These are phyloP conservation scores for Laetiporus sulphureus DNA, from an alignment of 1,284 basidiomycete genomes.

Conservation along the genomic window DNA sequence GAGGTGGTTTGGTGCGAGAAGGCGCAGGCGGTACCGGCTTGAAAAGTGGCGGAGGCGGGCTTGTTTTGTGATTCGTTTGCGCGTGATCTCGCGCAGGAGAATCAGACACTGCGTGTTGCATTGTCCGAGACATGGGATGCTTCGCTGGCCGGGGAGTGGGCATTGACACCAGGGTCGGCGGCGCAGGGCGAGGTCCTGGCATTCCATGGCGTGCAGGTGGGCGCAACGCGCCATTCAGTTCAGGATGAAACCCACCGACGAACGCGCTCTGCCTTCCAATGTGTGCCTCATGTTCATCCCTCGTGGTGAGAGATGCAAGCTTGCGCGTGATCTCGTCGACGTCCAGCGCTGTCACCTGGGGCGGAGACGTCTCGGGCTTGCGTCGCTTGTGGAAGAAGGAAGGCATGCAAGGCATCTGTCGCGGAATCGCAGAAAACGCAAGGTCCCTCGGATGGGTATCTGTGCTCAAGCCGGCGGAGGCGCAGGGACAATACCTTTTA, in stretches of 20 bases:
- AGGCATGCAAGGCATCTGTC: conserved; percentile 2
- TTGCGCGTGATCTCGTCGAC: too few species aligned
- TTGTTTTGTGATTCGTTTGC: too few species aligned
- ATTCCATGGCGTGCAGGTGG: neutral
- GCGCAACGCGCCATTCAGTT: neutral
- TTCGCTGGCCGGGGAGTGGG: neutral
- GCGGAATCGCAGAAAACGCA: neutral
- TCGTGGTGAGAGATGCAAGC: too few species aligned
- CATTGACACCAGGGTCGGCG: neutral
- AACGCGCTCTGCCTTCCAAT: too few species aligned
- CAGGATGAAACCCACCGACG: conserved; percentile 26
- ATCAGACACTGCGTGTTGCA: conserved; percentile 56
- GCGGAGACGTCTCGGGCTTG: conserved; percentile 8
- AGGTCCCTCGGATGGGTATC: neutral
- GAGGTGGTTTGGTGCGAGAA: conserved; percentile 9
- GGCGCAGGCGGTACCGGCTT: too few species aligned
- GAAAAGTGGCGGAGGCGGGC: too few species aligned
- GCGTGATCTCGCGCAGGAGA: too few species aligned
- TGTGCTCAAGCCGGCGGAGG: too few species aligned
- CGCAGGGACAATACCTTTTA: too few species aligned
- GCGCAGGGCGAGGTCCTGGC: too few species aligned
- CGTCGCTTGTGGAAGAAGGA: conserved; percentile 13
- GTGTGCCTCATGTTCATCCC: too few species aligned
- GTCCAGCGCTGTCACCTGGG: too few species aligned
- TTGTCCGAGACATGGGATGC: conserved; percentile 42